Conservation (phyloP, 345 rosid species). For the Melaleuca alternifolia region DNA sequence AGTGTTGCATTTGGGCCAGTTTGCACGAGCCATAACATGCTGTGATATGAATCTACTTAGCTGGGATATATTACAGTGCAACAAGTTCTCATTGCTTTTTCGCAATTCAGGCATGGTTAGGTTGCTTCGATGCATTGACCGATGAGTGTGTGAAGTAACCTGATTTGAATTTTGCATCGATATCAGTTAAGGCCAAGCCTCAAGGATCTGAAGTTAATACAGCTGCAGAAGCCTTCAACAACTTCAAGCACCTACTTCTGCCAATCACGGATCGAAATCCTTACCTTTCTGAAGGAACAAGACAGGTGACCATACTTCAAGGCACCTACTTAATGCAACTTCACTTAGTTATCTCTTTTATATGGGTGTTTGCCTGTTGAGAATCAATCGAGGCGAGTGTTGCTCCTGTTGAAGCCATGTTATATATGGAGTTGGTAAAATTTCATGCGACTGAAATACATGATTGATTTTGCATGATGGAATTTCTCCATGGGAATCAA, state of each 20-base stretch:
- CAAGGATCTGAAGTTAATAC: slow-evolving; percentile 38
- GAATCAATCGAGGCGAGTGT: not conserved
- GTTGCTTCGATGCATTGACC: not conserved
- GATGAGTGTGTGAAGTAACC: not conserved
- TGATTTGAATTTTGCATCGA: slow-evolving; percentile 1
- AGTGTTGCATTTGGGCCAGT: not conserved
- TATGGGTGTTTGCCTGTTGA: not conserved
- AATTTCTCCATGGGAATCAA: not conserved
- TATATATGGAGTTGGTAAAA: not conserved
- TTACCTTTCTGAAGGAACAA: slow-evolving; percentile 83
- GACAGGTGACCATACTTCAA: slow-evolving; percentile 48
- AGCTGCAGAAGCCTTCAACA: slow-evolving; percentile 47
- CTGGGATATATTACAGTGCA: not conserved
- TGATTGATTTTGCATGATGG: not conserved
- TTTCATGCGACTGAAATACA: not conserved
- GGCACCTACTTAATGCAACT: not conserved
- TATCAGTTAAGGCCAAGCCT: slow-evolving; percentile 45
- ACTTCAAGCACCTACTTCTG: slow-evolving; percentile 69
- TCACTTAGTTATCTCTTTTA: not conserved
- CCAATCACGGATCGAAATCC: slow-evolving; percentile 76
- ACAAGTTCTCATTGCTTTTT: not conserved
- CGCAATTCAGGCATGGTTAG: not conserved
- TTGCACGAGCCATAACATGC: not conserved
- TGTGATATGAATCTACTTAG: not conserved
- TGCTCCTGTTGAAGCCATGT: not conserved